Evolutionary conservation across 306 rosid genomes (phyloP).

Genomic region (Dalbergia cochinchinensis): DNA sequence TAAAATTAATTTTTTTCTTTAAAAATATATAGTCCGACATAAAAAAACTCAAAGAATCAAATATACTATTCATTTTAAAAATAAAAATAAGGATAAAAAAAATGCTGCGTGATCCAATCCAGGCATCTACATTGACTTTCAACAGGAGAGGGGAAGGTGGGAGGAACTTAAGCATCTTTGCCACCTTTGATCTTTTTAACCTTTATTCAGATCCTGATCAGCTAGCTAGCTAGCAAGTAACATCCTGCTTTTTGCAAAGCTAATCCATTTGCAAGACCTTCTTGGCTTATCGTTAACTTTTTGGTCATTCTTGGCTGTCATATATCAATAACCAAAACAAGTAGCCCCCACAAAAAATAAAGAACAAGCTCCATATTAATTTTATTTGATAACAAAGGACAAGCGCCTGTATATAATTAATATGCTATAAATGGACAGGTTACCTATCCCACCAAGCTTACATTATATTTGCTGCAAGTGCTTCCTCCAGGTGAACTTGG

Average conservation of each 20-base stretch:
- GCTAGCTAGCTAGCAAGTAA: neutral
- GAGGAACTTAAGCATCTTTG: neutral
- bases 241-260: neutral
- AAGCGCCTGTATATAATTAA: neutral
- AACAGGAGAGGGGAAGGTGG: neutral
- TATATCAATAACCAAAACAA: neutral
- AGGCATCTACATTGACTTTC: neutral
- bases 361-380: neutral
- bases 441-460: neutral
- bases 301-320: neutral
- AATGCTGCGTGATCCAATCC: neutral
- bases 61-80: too few species aligned
- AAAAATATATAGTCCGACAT: too few species aligned
- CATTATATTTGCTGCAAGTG: neutral
- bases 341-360: neutral
- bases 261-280: neutral
- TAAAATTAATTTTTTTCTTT: too few species aligned
- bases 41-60: too few species aligned
- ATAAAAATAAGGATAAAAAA: neutral
- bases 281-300: neutral
- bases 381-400: neutral
- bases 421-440: neutral
- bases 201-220: neutral
- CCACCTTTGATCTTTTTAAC: slow-evolving; percentile 1
- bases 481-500: neutral